Percentiles rank a stretch among this genome's conserved stretches.
phyloP scores from a whole-genome alignment of 179 eudicot genomes.

The Actinidia polygama region DNA sequence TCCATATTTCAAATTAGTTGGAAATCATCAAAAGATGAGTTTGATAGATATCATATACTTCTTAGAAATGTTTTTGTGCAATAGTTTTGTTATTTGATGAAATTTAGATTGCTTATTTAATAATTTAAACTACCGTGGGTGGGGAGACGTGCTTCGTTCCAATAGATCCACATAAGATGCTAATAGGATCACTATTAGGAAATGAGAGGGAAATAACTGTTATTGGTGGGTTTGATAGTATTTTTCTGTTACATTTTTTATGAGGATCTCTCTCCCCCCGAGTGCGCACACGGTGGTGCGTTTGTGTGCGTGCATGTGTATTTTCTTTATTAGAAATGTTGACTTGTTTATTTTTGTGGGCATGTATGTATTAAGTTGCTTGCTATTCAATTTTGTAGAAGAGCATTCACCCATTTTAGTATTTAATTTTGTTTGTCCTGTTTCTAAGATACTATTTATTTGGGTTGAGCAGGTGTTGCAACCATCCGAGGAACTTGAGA shows the following conservation, averaged over 20 bases:
- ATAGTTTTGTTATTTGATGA: too few species aligned
- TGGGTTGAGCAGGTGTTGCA: slow-evolving; percentile 53
- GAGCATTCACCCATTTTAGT: background rate
- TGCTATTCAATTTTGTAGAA: background rate
- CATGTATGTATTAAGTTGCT: background rate
- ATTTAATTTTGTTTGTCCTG: background rate
- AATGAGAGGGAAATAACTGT: background rate
- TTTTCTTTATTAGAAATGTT: background rate
- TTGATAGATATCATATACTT: too few species aligned
- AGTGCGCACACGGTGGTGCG: background rate
- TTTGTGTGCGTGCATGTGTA: background rate
- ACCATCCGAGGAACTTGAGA: slow-evolving; percentile 76
- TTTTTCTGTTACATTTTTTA: too few species aligned
- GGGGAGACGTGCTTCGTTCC: background rate
- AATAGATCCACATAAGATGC: background rate
- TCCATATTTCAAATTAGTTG: too few species aligned
- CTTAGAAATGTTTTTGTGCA: too few species aligned
- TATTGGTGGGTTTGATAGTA: background rate
- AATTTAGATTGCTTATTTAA: too few species aligned
- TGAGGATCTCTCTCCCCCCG: too few species aligned
- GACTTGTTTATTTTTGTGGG: background rate
- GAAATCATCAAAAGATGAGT: too few species aligned
- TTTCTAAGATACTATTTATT: background rate
- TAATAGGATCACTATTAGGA: background rate
- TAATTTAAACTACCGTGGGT: too few species aligned